Percentiles rank a stretch among this genome's conserved stretches.
These are phyloP conservation scores for Elaphomyces granulatus DNA, from an alignment of 495 filamentous ascomycete genomes.

Conservation along the genomic window DNA sequence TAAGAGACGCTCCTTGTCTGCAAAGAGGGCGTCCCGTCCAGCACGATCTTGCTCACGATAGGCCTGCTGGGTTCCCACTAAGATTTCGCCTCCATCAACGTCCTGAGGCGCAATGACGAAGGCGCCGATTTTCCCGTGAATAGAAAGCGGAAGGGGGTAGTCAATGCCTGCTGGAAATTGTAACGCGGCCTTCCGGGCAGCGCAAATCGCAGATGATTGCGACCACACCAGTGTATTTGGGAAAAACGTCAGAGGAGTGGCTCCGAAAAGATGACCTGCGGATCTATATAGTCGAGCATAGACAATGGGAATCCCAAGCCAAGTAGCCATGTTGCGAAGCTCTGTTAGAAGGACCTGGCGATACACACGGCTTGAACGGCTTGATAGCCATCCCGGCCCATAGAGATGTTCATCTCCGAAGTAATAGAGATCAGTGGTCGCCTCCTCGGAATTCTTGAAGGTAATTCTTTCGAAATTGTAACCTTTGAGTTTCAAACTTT, in stretches of 20 bases:
- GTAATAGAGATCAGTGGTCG: conserved; percentile 28
- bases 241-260: conserved; percentile 23
- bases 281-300: conserved; percentile 18
- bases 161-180: conserved; percentile 7
- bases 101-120: conserved; percentile 35
- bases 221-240: conserved; percentile 16
- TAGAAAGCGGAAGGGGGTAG: conserved; percentile 28
- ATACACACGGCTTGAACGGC: conserved; percentile 36
- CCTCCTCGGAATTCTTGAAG: conserved; percentile 24
- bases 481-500: conserved; percentile 15
- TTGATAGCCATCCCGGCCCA: conserved; percentile 30
- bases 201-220: conserved; percentile 19
- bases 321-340: neutral
- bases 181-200: conserved; percentile 15
- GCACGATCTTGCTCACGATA: conserved; percentile 18
- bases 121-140: conserved; percentile 26
- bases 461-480: conserved; percentile 27
- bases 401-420: conserved; percentile 29
- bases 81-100: conserved; percentile 27
- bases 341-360: conserved; percentile 12
- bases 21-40: conserved; percentile 20
- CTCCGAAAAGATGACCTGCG: conserved; percentile 28
- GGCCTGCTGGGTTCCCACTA: conserved; percentile 28
- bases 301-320: conserved; percentile 18
- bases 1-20: conserved; percentile 23